Percentiles rank a stretch among this genome's conserved stretches.
phyloP scores from a whole-genome alignment of 179 eudicot genomes.

The Silene coronaria region DNA sequence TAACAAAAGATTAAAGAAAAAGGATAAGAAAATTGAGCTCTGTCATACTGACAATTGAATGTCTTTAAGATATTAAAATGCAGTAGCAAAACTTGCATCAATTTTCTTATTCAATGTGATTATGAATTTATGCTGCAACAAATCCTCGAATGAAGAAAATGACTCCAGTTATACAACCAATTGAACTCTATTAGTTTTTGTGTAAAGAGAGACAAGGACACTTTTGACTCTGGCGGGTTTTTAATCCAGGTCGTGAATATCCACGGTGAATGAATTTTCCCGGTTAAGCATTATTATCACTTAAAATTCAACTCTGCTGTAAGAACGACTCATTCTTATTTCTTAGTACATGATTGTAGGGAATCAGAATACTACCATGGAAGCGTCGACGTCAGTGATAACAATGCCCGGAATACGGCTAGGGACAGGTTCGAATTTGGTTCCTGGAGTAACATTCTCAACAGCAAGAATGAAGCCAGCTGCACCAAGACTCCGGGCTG shows the following conservation, averaged over 20 bases:
- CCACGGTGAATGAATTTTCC: background rate
- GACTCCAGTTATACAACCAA: background rate
- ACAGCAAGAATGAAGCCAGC: conserved; percentile 94
- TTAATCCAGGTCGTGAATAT: background rate
- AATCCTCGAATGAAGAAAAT: background rate
- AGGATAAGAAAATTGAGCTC: background rate
- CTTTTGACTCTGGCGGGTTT: background rate
- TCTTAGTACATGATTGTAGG: background rate
- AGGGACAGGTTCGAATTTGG: conserved; percentile 96
- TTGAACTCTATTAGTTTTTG: background rate
- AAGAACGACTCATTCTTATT: background rate
- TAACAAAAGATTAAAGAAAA: background rate
- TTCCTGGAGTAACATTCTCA: conserved; percentile 84
- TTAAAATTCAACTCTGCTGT: background rate
- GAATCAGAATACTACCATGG: conserved; percentile 47
- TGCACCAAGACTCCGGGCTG: conserved; percentile 85
- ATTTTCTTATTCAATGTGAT: background rate
- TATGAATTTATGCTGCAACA: background rate
- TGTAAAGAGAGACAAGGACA: background rate
- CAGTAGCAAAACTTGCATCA: background rate
- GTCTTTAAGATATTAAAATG: background rate
- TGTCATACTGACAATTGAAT: background rate
- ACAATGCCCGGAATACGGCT: conserved; percentile 80
- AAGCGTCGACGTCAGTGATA: conserved; percentile 66
- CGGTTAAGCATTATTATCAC: background rate